Percentiles rank a stretch among this genome's conserved stretches.
Evolutionary conservation across 1,284 basidiomycete genomes (phyloP).

Genomic region (Ceratobasidium sp.): DNA sequence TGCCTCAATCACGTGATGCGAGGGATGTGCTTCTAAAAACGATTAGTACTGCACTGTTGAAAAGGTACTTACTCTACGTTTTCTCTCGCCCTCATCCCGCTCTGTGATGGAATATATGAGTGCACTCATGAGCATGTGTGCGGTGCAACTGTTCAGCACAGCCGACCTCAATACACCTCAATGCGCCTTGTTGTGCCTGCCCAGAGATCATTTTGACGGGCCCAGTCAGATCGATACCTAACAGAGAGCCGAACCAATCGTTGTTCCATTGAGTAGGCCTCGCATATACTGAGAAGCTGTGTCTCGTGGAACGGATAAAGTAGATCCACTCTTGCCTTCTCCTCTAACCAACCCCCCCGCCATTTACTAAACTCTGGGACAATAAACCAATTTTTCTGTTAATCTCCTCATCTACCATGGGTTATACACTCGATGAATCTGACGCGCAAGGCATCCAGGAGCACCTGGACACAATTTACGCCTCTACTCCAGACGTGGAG

Average conservation of each 20-base stretch:
- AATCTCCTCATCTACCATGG: background rate
- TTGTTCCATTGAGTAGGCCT: no score
- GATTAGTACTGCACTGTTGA: background rate
- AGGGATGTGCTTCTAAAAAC: background rate
- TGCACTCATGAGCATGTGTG: background rate
- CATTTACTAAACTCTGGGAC: background rate
- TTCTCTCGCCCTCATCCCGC: background rate
- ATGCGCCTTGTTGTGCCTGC: background rate
- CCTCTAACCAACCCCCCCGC: background rate
- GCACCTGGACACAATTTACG: conserved; percentile 13
- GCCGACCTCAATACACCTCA: background rate
- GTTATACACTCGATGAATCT: conserved; percentile 5
- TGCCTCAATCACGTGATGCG: conserved; percentile 13
- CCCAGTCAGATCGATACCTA: no score
- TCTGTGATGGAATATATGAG: conserved; percentile 6
- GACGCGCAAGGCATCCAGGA: conserved; percentile 9
- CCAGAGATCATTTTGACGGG: background rate
- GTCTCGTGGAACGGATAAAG: background rate
- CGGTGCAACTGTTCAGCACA: background rate
- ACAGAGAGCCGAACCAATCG: no score
- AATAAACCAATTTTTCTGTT: background rate
- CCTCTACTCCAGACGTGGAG: background rate
- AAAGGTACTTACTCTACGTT: background rate
- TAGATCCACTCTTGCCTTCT: background rate
- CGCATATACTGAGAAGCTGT: background rate